Evolutionary conservation across 2,329 filamentous ascomycete species (phyloP).

Genomic region (Rutstroemia sp.): DNA sequence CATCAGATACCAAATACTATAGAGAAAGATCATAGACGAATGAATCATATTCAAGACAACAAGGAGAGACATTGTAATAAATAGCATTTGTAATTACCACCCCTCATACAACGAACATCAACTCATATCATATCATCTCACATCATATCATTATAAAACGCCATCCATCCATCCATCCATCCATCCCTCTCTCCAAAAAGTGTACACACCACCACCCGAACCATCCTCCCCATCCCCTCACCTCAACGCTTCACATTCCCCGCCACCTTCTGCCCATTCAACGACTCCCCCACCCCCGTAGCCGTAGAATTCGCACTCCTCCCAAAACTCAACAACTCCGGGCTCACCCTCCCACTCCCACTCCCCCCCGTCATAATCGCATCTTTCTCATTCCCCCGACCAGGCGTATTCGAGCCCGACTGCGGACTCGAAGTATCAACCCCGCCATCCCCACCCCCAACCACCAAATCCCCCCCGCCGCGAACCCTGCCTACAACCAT

Average conservation of each 20-base stretch:
- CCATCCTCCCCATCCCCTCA: background rate
- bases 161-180: background rate
- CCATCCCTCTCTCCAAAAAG: background rate
- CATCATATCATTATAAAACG: background rate
- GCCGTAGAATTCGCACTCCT: conserved; percentile 19
- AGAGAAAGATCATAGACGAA: background rate
- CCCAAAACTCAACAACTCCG: conserved; percentile 23
- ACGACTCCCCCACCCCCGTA: conserved; percentile 16
- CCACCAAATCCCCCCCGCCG: conserved; percentile 64
- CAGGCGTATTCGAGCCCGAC: conserved; percentile 18
- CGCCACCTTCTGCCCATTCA: conserved; percentile 17
- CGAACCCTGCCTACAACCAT: conserved; percentile 84
- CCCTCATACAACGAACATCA: no score
- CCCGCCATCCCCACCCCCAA: conserved; percentile 48
- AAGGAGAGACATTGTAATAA: background rate
- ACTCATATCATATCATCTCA: background rate
- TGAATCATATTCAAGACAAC: background rate
- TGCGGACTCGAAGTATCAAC: conserved; percentile 6
- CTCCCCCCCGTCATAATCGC: conserved; percentile 17
- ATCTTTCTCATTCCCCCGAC: conserved; percentile 20
- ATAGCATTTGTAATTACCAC: background rate
- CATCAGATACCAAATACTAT: background rate
- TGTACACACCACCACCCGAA: background rate
- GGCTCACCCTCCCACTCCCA: conserved; percentile 14
- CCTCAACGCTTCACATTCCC: background rate